Percentiles rank a stretch among this genome's conserved stretches.
Evolutionary conservation across 208 protist species (phyloP).

Genomic region (Tritrichomonas musculus): DNA sequence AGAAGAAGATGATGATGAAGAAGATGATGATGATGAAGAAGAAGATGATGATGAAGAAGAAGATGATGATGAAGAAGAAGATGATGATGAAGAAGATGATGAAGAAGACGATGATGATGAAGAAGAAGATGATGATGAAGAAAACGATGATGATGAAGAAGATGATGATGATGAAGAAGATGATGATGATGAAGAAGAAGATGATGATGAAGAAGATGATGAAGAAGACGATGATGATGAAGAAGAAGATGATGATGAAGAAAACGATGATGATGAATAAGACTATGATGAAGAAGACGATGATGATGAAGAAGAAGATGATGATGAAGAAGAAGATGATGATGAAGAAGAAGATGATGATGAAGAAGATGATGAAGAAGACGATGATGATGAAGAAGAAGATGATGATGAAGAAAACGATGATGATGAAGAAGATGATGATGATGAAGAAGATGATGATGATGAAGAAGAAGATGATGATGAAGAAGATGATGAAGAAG

Average conservation of each 20-base stretch:
- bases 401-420: constrained; percentile 38
- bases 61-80: background rate
- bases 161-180: background rate
- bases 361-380: too few relatives aligned
- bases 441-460: constrained; percentile 44
- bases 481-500: too few relatives aligned
- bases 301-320: background rate
- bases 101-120: too few relatives aligned
- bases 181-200: background rate
- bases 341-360: background rate
- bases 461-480: constrained; percentile 44
- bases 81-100: too few relatives aligned
- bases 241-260: too few relatives aligned
- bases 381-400: constrained; percentile 38
- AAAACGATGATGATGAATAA: too few relatives aligned
- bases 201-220: too few relatives aligned
- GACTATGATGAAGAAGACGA: too few relatives aligned
- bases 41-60: background rate
- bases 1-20: background rate
- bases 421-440: too few relatives aligned
- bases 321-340: background rate
- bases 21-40: background rate
- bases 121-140: background rate
- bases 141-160: too few relatives aligned
- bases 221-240: too few relatives aligned